Evolutionary conservation across 371 early-diverging fungal species (phyloP), one percentile per base, ranked within the genome.

Genomic region (Circinella minor): DNA sequence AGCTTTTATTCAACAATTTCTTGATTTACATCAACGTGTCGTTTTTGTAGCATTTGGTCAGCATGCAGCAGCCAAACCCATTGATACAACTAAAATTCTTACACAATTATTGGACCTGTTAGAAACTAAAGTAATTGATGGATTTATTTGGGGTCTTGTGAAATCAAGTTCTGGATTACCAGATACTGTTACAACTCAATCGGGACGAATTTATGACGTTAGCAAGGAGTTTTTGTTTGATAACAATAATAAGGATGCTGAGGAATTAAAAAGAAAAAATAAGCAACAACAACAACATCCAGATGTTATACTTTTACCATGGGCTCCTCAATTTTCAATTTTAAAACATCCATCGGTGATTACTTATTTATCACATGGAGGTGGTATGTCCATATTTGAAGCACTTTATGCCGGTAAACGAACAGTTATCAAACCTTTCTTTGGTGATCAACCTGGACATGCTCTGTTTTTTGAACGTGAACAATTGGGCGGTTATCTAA

Each of bases 311-410:
- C 18, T 59, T 18, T 15, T 36, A 18, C 15, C 60, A 1, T 79
- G 82, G 79, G 76, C 78, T 1, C 81, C 82, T 38, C 85, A 84
- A 20, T 67, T 73, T 37, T 74, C 78, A 47, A 73, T 84, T 47
- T 73, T 84, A 10, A 64, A 69, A 4, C 85, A 84, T 59, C 57
- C 75, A 10, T 69, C 77, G 0, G 76, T 71, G 1, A 27, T n/a
- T 8, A 63, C 81, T 2, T 84, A 82, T 66, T 20, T 84, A 0
- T 72, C 71, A 14, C 81, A 82, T 55, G 77, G 85, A 13, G 85
- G 85, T 18, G 70, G 72, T 2, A 77, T 70, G 4, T 78, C 78
- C 17, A 36, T 78, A 6, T 71, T 71, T 36, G 84, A 84, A 71
- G 72, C 76, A 0, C 55, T 79, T 1, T 77, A 71, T 43, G 34